These are phyloP conservation scores for Kluyveromyces wickerhamii DNA, from an alignment of 805 yeast species.

Conservation along the genomic window DNA sequence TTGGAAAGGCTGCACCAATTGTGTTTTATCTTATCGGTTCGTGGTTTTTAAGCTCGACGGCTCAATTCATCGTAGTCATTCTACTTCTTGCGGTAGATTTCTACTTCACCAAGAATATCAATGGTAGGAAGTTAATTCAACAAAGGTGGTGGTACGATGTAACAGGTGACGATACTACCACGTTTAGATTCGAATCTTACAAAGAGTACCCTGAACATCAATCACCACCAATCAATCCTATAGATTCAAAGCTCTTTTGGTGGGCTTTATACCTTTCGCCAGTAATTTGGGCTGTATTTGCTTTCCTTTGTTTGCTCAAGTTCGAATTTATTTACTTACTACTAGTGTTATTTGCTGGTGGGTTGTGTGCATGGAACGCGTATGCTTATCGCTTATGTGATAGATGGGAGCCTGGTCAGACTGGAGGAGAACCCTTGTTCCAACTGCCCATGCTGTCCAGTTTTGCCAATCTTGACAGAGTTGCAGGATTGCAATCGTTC, in stretches of 20 bases:
- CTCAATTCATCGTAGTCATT: slow-evolving; percentile 66
- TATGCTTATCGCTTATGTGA: slow-evolving; percentile 90
- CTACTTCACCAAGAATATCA: slow-evolving; percentile 86
- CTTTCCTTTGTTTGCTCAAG: slow-evolving; percentile 68
- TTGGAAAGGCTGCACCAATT: slow-evolving; percentile 27
- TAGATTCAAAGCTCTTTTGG: slow-evolving; percentile 90
- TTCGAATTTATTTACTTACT: slow-evolving; percentile 62
- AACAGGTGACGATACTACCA: slow-evolving; percentile 16
- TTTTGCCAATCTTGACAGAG: slow-evolving; percentile 20
- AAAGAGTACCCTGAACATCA: slow-evolving; percentile 35
- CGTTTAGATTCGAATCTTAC: slow-evolving; percentile 28
- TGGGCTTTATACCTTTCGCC: slow-evolving; percentile 68
- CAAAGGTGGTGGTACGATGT: slow-evolving; percentile 97
- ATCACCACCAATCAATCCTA: slow-evolving; percentile 61
- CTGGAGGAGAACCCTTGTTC: slow-evolving; percentile 4
- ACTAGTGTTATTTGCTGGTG: slow-evolving; percentile 57
- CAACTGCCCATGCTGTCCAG: slow-evolving; percentile 20
- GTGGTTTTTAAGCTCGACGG: slow-evolving; percentile 27
- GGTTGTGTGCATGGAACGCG: slow-evolving; percentile 72
- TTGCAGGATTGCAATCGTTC: slow-evolving; percentile 22
- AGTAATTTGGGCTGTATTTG: slow-evolving; percentile 64
- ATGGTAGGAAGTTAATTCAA: slow-evolving; percentile 87
- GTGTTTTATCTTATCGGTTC: slow-evolving; percentile 28
- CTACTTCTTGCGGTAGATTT: slow-evolving; percentile 80
- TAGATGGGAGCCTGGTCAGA: slow-evolving; percentile 52